A percentile compares a stretch with the other conserved stretches of the same genome.
phyloP scores from a whole-genome alignment of 192 early-diverging fungal genomes.

The Backusella parvicylindrica region DNA sequence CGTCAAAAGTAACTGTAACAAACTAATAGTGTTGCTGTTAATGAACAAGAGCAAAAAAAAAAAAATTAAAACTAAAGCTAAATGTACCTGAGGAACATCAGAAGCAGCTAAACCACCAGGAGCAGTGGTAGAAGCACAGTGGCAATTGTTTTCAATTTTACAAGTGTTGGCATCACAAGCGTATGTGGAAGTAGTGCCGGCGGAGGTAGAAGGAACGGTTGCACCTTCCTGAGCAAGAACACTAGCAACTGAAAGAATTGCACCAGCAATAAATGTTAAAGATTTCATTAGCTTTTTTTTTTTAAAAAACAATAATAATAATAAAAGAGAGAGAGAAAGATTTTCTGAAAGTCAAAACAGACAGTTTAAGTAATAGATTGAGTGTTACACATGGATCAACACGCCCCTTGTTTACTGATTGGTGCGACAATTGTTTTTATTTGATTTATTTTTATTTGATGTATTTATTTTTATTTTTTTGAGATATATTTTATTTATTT shows the following conservation, averaged over 20 bases:
- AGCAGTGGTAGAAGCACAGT: conserved; percentile 44
- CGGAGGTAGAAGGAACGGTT: neutral
- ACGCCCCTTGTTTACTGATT: neutral
- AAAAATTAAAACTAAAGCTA: neutral
- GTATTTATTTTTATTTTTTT: too few relatives aligned
- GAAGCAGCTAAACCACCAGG: conserved; percentile 44
- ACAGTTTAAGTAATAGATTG: neutral
- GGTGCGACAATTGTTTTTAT: neutral
- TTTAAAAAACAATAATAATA: neutral
- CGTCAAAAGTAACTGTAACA: conserved; percentile 59
- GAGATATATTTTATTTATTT: neutral
- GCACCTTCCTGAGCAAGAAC: conserved; percentile 31
- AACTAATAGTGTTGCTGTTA: conserved; percentile 30
- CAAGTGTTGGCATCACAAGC: conserved; percentile 44
- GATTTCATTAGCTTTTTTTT: neutral
- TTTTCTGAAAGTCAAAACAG: neutral
- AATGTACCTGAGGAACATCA: conserved; percentile 39
- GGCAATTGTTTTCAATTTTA: conserved; percentile 40
- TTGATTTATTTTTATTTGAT: neutral
- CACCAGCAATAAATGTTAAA: conserved; percentile 3
- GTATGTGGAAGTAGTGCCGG: conserved; percentile 4
- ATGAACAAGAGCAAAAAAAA: neutral
- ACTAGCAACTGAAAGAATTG: neutral
- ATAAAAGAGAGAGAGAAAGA: neutral
- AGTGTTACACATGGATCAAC: neutral